These are phyloP conservation scores for Ascochyta fabae DNA, from an alignment of 2,329 filamentous ascomycete species.

Conservation along the genomic window DNA sequence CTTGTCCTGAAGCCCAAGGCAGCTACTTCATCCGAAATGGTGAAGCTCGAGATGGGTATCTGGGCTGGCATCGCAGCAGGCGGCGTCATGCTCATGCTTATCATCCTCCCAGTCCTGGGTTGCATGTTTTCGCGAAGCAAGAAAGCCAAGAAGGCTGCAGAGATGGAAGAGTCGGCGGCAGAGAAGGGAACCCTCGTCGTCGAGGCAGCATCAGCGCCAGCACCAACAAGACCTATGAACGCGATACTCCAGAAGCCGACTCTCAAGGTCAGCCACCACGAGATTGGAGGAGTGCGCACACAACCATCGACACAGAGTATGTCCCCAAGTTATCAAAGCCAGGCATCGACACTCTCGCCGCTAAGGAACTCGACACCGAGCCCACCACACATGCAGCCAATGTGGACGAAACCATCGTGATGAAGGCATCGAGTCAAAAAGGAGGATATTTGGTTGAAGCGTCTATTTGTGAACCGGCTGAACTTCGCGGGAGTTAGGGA, in stretches of 20 bases:
- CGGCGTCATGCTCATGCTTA: conserved; percentile 11
- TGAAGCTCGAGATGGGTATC: conserved; percentile 10
- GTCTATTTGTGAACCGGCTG: not conserved
- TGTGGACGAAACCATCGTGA: conserved; percentile 6
- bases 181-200: conserved; percentile 11
- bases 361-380: conserved; percentile 6
- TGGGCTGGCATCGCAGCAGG: conserved; percentile 16
- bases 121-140: conserved; percentile 13
- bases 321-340: conserved; percentile 12
- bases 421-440: not conserved
- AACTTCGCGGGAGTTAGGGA: not conserved
- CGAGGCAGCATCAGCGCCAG: not conserved
- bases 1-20: not conserved
- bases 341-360: conserved; percentile 5
- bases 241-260: conserved; percentile 8
- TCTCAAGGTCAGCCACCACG: not conserved
- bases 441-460: not conserved
- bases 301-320: conserved; percentile 9
- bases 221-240: conserved; percentile 9
- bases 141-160: conserved; percentile 4
- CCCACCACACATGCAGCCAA: conserved; percentile 3
- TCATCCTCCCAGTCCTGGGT: conserved; percentile 9
- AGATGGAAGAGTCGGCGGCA: conserved; percentile 1
- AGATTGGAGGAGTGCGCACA: not conserved
- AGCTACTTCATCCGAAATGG: not conserved